Evolutionary conservation across 129 eudicot species (phyloP).

Genomic region (Rutidosis leptorrhynchoides): DNA sequence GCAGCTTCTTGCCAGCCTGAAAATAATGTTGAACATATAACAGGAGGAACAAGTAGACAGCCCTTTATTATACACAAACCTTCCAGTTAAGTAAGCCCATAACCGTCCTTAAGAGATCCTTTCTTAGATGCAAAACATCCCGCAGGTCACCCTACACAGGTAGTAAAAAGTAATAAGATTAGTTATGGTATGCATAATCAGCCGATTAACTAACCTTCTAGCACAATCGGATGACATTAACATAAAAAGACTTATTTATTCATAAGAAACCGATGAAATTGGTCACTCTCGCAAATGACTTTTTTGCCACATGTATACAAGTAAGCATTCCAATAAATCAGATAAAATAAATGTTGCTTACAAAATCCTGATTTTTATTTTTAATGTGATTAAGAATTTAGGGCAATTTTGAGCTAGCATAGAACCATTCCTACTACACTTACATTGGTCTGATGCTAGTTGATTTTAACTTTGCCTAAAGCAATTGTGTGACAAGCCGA

Average conservation of each 20-base stretch:
- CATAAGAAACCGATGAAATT: neutral
- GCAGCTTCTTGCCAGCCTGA: slow-evolving; percentile 4
- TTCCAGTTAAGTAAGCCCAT: slow-evolving; percentile 54
- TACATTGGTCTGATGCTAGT: neutral
- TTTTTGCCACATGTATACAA: no score
- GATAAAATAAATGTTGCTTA: neutral
- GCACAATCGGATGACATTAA: neutral
- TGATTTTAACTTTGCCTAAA: neutral
- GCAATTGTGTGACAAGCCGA: neutral
- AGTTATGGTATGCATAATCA: slow-evolving; percentile 13
- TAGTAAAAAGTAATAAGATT: slow-evolving; percentile 14
- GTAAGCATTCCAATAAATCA: no score
- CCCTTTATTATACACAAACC: slow-evolving; percentile 47
- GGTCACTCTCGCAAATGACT: neutral
- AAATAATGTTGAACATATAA: slow-evolving; percentile 17
- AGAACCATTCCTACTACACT: neutral
- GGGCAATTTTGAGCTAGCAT: neutral
- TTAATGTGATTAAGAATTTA: neutral
- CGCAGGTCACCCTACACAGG: slow-evolving; percentile 68
- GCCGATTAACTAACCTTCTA: neutral
- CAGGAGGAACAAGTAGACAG: slow-evolving; percentile 4
- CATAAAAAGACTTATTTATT: neutral
- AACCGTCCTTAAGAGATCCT: slow-evolving; percentile 66
- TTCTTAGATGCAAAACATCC: slow-evolving; percentile 69
- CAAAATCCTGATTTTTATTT: neutral